A percentile compares a stretch with the other conserved stretches of the same genome.
Conservation (phyloP, 139 green algal genomes). For the Yamagishiella unicocca region DNA sequence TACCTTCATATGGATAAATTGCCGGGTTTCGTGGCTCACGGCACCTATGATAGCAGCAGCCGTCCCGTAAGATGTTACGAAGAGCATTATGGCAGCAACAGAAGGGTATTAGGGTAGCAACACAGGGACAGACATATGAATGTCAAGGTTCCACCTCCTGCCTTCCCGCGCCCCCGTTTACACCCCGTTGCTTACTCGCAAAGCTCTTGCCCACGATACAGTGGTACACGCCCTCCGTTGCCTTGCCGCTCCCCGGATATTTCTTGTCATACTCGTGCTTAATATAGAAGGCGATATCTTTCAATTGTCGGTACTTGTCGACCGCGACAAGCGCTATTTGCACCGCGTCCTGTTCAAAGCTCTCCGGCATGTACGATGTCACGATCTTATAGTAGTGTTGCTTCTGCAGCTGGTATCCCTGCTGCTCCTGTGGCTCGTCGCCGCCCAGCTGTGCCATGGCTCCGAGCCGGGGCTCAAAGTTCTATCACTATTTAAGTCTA, state of each 20-base stretch:
- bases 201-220: conserved; percentile 82
- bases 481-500: background rate
- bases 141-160: no score
- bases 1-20: conserved; percentile 81
- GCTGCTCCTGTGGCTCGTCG: conserved; percentile 6
- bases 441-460: conserved; percentile 45
- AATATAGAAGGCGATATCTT: conserved; percentile 79
- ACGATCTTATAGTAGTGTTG: conserved; percentile 63
- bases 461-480: background rate
- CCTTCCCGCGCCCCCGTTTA: background rate
- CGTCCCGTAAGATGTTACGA: no score
- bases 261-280: conserved; percentile 84
- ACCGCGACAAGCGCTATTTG: conserved; percentile 62
- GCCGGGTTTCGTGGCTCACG: conserved; percentile 80
- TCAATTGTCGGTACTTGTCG: conserved; percentile 72
- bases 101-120: background rate
- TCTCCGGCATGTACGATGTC: conserved; percentile 63
- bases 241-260: conserved; percentile 80
- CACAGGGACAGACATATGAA: background rate
- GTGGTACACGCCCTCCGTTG: conserved; percentile 87
- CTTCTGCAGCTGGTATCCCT: conserved; percentile 58
- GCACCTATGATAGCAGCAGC: conserved; percentile 66
- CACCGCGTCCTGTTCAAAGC: conserved; percentile 66
- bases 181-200: conserved; percentile 66
- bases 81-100: no score